Base-by-base conservation (phyloP, 352 stramenopile species). In the Globisporangium spinosum region DNA sequence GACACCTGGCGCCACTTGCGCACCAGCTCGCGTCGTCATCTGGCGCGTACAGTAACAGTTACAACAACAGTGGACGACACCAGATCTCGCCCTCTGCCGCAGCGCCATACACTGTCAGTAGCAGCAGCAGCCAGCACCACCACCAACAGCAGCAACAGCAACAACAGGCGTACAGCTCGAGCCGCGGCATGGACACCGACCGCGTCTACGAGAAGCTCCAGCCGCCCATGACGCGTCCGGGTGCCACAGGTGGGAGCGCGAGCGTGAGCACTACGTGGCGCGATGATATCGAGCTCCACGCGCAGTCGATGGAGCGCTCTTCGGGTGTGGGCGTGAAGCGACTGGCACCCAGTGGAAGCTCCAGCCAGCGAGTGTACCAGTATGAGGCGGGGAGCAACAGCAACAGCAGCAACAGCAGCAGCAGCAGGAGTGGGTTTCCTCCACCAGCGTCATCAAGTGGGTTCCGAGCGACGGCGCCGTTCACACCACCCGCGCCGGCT, bases 151-250 rank as follows among this genome's bases (percentile, higher is more conserved):
- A 58, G 10, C 17, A 57, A 17, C 34, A 49, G 25, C 34, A 57
- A 17, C 34, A 49, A 27, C 34, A 40, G 1, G 20, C 47, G 32
- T 45, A 58, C 23, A 65, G 40, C 55, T 58, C n/a, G 0, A 64
- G 55, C 29, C 57, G 54, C 35, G 64, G 22, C n/a, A 60, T 70
- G 29, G 57, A 65, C 23, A n/a, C 35, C 58, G 58, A 54, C 55
- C 29, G 27, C 55, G n/a, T 54, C 32, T 70, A 49, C 40, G 65
- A 61, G 47, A 59, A 58, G 57, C 47, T 65, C 5, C 65, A 70
- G 58, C 64, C 40, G 23, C 43, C 43, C 6, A 22, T 51, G 43
- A 12, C 43, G n/a, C 43, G 43, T 10, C 43, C 43, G 6, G n/a
- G 43, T 20, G 43, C 38, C 60, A 4, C 32, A 7, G n/a, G 1